phyloP scores from a whole-genome alignment of 176 grass and related monocot species.

The Puccinellia tenuiflora region DNA sequence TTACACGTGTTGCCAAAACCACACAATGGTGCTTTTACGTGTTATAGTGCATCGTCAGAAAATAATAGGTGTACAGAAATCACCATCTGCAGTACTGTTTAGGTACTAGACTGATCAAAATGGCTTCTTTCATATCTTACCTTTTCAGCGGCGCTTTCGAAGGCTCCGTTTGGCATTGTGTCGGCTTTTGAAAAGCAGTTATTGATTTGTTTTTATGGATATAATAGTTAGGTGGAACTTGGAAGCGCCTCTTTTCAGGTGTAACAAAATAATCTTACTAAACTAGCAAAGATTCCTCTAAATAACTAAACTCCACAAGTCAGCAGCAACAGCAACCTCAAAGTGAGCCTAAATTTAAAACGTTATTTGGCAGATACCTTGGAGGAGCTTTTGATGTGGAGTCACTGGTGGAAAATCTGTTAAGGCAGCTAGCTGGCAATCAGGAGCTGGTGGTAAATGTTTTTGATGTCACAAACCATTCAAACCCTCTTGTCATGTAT shows the following conservation, averaged over 20 bases:
- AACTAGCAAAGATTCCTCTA: background rate
- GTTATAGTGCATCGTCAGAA: background rate
- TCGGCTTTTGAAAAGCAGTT: background rate
- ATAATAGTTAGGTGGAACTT: background rate
- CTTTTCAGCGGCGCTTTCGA: background rate
- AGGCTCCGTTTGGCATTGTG: background rate
- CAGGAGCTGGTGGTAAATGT: slow-evolving; percentile 96
- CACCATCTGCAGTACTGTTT: background rate
- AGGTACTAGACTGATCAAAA: background rate
- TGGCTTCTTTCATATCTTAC: background rate
- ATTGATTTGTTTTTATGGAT: background rate
- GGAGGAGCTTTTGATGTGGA: slow-evolving; percentile 98
- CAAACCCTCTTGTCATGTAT: slow-evolving; percentile 89
- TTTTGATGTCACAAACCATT: slow-evolving; percentile 84
- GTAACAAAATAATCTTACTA: background rate
- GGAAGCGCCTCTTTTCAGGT: background rate
- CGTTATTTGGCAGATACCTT: slow-evolving; percentile 56
- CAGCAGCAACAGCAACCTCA: background rate
- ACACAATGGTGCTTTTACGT: background rate
- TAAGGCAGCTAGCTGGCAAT: slow-evolving; percentile 87
- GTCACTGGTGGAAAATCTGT: slow-evolving; percentile 88
- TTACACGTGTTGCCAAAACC: too few relatives aligned
- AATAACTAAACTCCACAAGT: background rate
- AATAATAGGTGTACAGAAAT: background rate
- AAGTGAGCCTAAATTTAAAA: background rate